Base-by-base conservation (phyloP, 371 early-diverging fungal genomes). In the Zancudomyces culisetae region DNA sequence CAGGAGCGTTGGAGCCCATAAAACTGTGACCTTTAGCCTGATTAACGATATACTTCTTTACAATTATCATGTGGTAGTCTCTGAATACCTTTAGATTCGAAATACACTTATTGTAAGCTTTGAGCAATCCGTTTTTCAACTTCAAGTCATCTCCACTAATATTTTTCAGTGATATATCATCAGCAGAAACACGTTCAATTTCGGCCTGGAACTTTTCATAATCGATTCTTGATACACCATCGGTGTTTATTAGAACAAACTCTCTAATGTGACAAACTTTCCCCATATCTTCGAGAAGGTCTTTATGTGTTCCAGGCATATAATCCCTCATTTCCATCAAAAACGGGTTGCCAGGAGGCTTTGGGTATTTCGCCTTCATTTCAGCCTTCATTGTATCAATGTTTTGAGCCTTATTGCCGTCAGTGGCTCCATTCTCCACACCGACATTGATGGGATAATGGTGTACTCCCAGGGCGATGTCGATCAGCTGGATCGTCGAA, bases 51-150 rank as follows among this genome's bases (percentile, higher is more conserved):
- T 92, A 96, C 20, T 81, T 71, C 0, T 83, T 81, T 20, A 91
- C 93, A 42, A 96, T 84, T 60, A 86, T 85, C 35, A 97, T 80
- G 60, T 97, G 97, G 39, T 72, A 78, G 60, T 90, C 89, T 10
- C 97, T 67, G 76, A 97, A 95, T 10, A 69, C 55, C 61, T 84
- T 84, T 65, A 96, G 74, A 53, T 76, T 73, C 23, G 72, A 73
- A 12, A 93, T 69, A 62, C 86, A 85, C 10, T 62, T 69, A 60
- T 97, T 90, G 69, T 81, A 94, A 21, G 72, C 70, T 49, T 66
- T 71, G 39, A 75, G 59, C 57, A 79, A 64, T 21, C 56, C 76
- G 15, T 39, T 12, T 26, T 1, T 53, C 52, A 10, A 67, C 59
- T 45, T 72, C 66, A 67, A 18, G 62, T 62, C 13, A 57, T 68